These are phyloP conservation scores for Lentinula aciculospora DNA, from an alignment of 768 basidiomycete genomes.

Conservation along the genomic window DNA sequence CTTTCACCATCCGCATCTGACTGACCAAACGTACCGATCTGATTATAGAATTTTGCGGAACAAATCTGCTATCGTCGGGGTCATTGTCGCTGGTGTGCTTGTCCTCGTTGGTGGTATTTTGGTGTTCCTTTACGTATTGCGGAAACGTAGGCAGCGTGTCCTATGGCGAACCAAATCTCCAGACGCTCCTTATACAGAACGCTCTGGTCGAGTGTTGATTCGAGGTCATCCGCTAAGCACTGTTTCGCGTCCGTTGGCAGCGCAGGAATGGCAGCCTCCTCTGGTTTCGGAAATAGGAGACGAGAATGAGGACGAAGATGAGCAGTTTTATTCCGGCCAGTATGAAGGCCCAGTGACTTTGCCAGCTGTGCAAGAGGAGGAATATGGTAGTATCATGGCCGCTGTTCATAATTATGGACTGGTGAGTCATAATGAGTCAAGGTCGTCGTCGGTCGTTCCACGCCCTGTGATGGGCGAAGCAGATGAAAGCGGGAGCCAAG, in stretches of 20 bases:
- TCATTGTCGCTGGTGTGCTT: not conserved
- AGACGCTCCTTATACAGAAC: not conserved
- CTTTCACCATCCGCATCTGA: not conserved
- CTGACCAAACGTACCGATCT: not conserved
- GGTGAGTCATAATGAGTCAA: not conserved
- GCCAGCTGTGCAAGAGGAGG: not conserved
- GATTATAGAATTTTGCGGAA: not conserved
- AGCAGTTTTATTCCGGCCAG: not conserved
- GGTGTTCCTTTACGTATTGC: not conserved
- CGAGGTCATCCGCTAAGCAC: not conserved
- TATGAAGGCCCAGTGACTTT: not conserved
- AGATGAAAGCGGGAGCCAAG: too few relatives aligned
- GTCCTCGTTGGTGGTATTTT: not conserved
- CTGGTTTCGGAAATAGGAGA: not conserved
- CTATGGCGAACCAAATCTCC: not conserved
- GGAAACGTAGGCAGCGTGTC: not conserved
- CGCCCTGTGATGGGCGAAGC: not conserved
- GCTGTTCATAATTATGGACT: not conserved
- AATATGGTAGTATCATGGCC: not conserved
- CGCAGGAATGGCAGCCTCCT: conserved; percentile 2
- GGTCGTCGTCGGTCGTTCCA: too few relatives aligned
- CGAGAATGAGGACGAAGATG: not conserved
- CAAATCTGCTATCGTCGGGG: conserved; percentile 1
- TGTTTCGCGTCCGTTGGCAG: not conserved
- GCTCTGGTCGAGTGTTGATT: conserved; percentile 1